These are phyloP conservation scores for Phtheirospermum japonicum DNA, from an alignment of 257 asterid genomes.

Conservation along the genomic window DNA sequence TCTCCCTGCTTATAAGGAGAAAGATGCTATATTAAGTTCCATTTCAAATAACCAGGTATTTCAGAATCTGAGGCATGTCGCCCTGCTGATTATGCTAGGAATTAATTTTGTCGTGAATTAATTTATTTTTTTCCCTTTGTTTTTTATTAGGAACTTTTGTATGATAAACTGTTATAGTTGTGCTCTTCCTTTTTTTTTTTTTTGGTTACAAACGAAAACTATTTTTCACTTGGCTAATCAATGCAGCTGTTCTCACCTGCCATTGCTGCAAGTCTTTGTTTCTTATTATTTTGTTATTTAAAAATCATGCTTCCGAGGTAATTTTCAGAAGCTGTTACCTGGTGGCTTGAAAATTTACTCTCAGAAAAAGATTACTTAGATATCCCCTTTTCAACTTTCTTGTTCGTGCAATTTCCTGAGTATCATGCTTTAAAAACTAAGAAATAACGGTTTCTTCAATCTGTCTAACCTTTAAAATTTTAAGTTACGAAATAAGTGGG, in stretches of 20 bases:
- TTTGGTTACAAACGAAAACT: background rate
- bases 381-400: background rate
- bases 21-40: slow-evolving; percentile 64
- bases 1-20: slow-evolving; percentile 89
- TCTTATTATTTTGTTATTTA: background rate
- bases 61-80: slow-evolving; percentile 22
- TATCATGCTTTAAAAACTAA: slow-evolving; percentile 13
- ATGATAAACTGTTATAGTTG: slow-evolving; percentile 12
- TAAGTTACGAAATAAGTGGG: background rate
- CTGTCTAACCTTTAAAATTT: background rate
- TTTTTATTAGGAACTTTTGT: slow-evolving; percentile 5
- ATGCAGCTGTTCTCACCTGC: slow-evolving; percentile 5
- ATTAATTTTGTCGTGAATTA: slow-evolving; percentile 8
- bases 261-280: slow-evolving; percentile 17
- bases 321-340: slow-evolving; percentile 4
- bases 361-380: slow-evolving; percentile 1
- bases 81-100: slow-evolving; percentile 22
- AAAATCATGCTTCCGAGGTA: background rate
- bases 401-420: slow-evolving; percentile 15
- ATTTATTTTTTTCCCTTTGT: background rate
- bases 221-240: slow-evolving; percentile 6
- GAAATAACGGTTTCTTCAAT: background rate
- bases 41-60: slow-evolving; percentile 80
- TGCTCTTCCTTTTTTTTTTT: slow-evolving; percentile 19
- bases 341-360: slow-evolving; percentile 7